Base-by-base conservation (phyloP, 257 asterid species). In the Nicotiana undulata region DNA sequence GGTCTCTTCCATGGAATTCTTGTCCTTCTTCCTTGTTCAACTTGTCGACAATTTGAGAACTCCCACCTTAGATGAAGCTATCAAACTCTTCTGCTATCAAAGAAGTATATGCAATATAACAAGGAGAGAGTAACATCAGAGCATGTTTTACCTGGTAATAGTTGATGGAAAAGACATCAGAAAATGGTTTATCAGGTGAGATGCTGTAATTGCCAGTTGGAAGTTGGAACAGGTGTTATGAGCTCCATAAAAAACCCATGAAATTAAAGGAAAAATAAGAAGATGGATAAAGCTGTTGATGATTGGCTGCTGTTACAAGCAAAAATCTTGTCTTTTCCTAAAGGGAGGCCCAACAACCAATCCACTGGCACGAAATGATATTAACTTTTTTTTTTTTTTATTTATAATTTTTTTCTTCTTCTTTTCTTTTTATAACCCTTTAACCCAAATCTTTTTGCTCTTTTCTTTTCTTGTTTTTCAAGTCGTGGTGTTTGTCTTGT, bases 271-370 rank as follows among this genome's bases (percentile, higher is more conserved):
- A 78, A 72, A 72, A 75, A 18, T 44, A 32, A 60, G 18, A 2
- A 76, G 76, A 59, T 28, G 84, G 86, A 91, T 84, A 83, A 63
- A 82, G 76, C 24, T 80, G 81, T 65, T 64, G 90, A 80, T 86
- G 91, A 84, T 68, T 91, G 93, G 94, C 81, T 91, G 85, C 64
- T 76, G 87, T 89, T 88, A 88, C 77, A 84, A 83, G 86, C 82
- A 74, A 86, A 86, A 92, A 86, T 87, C 89, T 86, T 88, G 53
- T 88, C 84, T 86, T 86, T 63, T 84, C 70, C 81, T 61, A 0
- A 7, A 0, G 4, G 40, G 24, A 20, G 3, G 18, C 37, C 12
- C 78, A 49, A 74, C 78, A 24, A 74, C 34, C 16, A 24, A 26
- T 74, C 61, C 1, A 74, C 61, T 74, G 40, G 40, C 40, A 46